Evolutionary conservation across 2,329 filamentous ascomycete genomes (phyloP).

Genomic region (Dothiorella sarmentorum): DNA sequence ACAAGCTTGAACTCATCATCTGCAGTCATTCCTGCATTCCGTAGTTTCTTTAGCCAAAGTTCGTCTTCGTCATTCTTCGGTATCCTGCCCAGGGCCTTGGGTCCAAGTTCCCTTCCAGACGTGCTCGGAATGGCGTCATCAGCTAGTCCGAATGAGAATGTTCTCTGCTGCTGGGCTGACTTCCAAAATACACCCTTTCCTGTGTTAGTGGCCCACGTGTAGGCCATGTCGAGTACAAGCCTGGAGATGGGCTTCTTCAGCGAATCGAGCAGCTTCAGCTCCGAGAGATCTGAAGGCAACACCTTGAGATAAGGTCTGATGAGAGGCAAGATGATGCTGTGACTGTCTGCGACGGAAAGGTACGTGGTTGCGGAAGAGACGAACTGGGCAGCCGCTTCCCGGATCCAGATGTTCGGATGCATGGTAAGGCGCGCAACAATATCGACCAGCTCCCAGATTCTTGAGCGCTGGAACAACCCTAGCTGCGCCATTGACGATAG

Average conservation of each 20-base stretch:
- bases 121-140: conserved; percentile 53
- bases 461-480: conserved; percentile 79
- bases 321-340: conserved; percentile 78
- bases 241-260: conserved; percentile 79
- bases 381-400: conserved; percentile 83
- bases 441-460: conserved; percentile 83
- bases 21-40: conserved; percentile 73
- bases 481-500: conserved; percentile 84
- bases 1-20: conserved; percentile 92
- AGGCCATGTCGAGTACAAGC: conserved; percentile 76
- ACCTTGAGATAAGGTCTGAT: conserved; percentile 79
- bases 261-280: conserved; percentile 72
- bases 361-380: conserved; percentile 72
- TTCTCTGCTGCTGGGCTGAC: conserved; percentile 64
- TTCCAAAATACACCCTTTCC: conserved; percentile 89
- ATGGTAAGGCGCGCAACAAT: conserved; percentile 80
- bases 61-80: conserved; percentile 89
- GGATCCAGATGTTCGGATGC: conserved; percentile 93
- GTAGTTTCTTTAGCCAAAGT: conserved; percentile 80
- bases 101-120: conserved; percentile 55
- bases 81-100: conserved; percentile 59
- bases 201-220: conserved; percentile 78
- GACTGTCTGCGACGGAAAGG: conserved; percentile 73
- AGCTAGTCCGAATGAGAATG: conserved; percentile 63
- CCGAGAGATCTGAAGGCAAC: conserved; percentile 64